A percentile compares a stretch with the other conserved stretches of the same genome.
phyloP scores from a whole-genome alignment of 1,284 basidiomycete genomes.

The Leccinum griseonigrum region DNA sequence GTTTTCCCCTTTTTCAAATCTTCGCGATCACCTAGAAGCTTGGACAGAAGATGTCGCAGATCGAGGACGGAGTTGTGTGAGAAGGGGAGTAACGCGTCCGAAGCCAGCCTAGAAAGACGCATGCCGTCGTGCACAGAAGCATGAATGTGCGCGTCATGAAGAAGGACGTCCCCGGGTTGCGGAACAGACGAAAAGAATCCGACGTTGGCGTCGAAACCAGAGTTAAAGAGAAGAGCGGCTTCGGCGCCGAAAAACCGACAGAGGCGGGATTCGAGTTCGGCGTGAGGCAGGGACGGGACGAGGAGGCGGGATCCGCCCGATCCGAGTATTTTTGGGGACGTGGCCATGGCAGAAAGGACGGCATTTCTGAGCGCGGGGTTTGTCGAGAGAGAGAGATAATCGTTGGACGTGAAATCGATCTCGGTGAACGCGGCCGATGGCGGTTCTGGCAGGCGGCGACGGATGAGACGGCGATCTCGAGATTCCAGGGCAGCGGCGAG shows the following conservation, averaged over 20 bases:
- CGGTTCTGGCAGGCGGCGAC: constrained; percentile 52
- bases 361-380: constrained; percentile 53
- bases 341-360: constrained; percentile 56
- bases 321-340: constrained; percentile 69
- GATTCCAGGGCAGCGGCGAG: constrained; percentile 54
- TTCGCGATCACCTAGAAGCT: constrained; percentile 37
- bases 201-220: constrained; percentile 93
- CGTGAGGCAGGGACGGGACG: constrained; percentile 75
- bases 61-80: constrained; percentile 69
- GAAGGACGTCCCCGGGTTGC: constrained; percentile 73
- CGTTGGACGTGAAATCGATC: constrained; percentile 87
- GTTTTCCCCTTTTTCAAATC: constrained; percentile 35
- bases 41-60: constrained; percentile 44
- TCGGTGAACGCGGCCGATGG: constrained; percentile 23
- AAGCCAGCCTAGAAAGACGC: constrained; percentile 58
- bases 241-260: constrained; percentile 62
- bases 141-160: constrained; percentile 90
- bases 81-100: constrained; percentile 50
- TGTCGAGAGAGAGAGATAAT: constrained; percentile 85
- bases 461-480: constrained; percentile 60
- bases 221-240: constrained; percentile 86
- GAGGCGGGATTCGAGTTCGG: constrained; percentile 67
- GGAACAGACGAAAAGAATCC: constrained; percentile 86
- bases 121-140: constrained; percentile 93
- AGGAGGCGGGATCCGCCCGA: constrained; percentile 89